Percentiles rank a stretch among this genome's conserved stretches.
Conservation (phyloP, 2,329 filamentous ascomycete genomes). For the Penicillium sp. region DNA sequence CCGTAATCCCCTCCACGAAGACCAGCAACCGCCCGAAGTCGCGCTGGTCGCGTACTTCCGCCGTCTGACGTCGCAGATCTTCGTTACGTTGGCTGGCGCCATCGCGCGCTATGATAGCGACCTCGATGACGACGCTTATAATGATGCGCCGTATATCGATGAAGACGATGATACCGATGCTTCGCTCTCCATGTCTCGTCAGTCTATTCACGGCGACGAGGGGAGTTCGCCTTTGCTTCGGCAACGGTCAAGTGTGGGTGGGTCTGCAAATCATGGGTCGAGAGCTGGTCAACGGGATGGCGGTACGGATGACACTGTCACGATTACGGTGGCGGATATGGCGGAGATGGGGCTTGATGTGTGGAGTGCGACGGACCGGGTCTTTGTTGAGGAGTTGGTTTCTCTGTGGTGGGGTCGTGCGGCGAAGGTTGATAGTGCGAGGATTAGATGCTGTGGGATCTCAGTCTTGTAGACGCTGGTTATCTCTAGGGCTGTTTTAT, state of each 20-base stretch:
- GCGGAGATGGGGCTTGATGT: conserved; percentile 49
- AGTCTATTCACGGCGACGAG: conserved; percentile 29
- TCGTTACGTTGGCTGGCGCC: conserved; percentile 44
- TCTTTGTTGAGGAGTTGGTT: conserved; percentile 48
- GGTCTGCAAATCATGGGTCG: background rate
- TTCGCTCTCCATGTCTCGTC: conserved; percentile 23
- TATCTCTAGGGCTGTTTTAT: background rate
- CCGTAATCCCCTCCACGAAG: conserved; percentile 27
- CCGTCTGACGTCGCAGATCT: conserved; percentile 46
- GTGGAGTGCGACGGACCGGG: conserved; percentile 47
- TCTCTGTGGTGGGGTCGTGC: conserved; percentile 46
- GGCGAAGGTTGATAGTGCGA: conserved; percentile 43
- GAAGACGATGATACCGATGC: conserved; percentile 24
- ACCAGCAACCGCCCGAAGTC: conserved; percentile 44
- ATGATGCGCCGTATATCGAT: conserved; percentile 22
- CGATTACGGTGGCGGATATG: conserved; percentile 46
- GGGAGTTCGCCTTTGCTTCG: conserved; percentile 27
- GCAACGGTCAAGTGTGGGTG: conserved; percentile 12
- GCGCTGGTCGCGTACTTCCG: conserved; percentile 52
- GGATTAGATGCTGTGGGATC: conserved; percentile 49
- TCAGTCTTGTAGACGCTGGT: conserved; percentile 37
- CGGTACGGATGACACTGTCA: conserved; percentile 28
- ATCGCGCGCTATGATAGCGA: conserved; percentile 41
- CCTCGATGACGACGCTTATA: conserved; percentile 14
- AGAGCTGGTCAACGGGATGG: background rate